Evolutionary conservation across 139 green algal species (phyloP).

Genomic region (Raphidocelis subcapitata): DNA sequence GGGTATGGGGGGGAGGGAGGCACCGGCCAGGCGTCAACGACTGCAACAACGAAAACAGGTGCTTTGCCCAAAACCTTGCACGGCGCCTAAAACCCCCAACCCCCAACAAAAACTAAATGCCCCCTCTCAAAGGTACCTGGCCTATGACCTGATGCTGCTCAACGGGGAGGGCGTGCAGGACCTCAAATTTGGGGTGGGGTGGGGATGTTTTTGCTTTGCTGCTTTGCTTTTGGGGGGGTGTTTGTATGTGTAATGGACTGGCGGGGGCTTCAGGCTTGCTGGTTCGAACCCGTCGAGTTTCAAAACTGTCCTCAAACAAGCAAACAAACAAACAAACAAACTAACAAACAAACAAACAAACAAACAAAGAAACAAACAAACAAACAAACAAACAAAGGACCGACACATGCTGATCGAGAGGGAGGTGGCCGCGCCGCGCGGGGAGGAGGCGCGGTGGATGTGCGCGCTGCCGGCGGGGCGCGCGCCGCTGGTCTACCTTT

Average conservation of each 20-base stretch:
- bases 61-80: too few species aligned
- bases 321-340: too few species aligned
- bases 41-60: too few species aligned
- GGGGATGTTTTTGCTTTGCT: constrained; percentile 7
- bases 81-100: too few species aligned
- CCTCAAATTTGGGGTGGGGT: constrained; percentile 58
- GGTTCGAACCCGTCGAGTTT: too few species aligned
- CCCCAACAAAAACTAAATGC: too few species aligned
- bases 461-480: not conserved
- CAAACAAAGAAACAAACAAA: too few species aligned
- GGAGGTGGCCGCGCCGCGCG: constrained; percentile 47
- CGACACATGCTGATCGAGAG: constrained; percentile 23
- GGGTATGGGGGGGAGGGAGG: not conserved
- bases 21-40: too few species aligned
- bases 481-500: too few species aligned
- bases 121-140: constrained; percentile 56
- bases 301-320: too few species aligned
- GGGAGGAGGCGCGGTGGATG: constrained; percentile 51
- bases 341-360: too few species aligned
- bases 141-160: constrained; percentile 89
- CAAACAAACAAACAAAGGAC: constrained; percentile 3
- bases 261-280: too few species aligned
- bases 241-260: not conserved
- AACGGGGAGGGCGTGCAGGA: constrained; percentile 46
- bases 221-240: not conserved